Evolutionary conservation across 768 basidiomycete species (phyloP), one percentile per base, ranked within the genome.

Genomic region (Psilocybe cyanescens): DNA sequence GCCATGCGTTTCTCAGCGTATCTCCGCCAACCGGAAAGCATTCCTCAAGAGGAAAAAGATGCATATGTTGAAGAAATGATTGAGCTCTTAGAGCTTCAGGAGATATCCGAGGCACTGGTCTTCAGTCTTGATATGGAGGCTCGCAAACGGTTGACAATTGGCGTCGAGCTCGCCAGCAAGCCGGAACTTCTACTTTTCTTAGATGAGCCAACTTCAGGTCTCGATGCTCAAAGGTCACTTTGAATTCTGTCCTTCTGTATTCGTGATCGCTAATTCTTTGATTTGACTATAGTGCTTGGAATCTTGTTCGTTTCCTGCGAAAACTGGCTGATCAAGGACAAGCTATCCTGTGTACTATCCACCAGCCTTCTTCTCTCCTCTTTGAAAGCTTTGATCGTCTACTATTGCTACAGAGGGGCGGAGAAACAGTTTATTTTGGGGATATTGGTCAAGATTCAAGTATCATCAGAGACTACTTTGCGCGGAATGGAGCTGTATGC

Each of bases 341-440:
- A 68, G 91, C 92, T 46, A 95, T 95, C 67, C 82, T 96, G 12
- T 95, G 93, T 75, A 96, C 92, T 3, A 94, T 95, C 66, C 93
- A 94, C 64, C 94, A 95, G 65, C 94, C 94, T 2, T 93, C 92
- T 3, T 86, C 92, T 3, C 81, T 94, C 17, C 78, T 97, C 2
- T 96, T 97, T 75, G 90, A 94, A 73, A 88, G 87, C 68, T 96
- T 97, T 66, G 95, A 90, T 65, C 83, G 87, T 41, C 75, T 90
- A 48, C 72, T 91, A 29, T 77, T 90, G 8, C 77, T 90, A 14
- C 87, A 94, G 67, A 79, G 80, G 14, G 95, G 95, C 1, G 95
- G 95, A 6, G 88, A 92, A 72, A 95, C 94, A 0, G 92, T 95
- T n/a, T 97, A 96, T 80, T 96, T 93, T 69, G 95, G 94, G 46